These are phyloP conservation scores for Trichoderma aggressivum DNA, from an alignment of 2,329 filamentous ascomycete species.

Conservation along the genomic window DNA sequence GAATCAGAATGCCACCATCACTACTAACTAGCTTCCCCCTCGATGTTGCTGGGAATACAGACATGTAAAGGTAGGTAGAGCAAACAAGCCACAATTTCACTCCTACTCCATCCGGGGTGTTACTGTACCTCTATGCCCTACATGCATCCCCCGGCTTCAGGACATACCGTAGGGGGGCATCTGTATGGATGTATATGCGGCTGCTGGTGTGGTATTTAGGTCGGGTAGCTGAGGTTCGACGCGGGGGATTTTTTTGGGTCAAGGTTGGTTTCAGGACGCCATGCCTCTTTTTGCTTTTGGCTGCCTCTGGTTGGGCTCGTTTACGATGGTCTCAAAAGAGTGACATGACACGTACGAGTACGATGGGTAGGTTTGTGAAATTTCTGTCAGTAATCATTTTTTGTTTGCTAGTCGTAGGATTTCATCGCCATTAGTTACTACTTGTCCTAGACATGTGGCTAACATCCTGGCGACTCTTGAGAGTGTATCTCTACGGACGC, in stretches of 20 bases:
- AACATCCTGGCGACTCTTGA: neutral
- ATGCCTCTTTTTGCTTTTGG: neutral
- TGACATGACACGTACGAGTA: too few relatives aligned
- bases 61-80: too few relatives aligned
- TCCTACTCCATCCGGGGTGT: conserved; percentile 1
- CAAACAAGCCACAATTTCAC: neutral
- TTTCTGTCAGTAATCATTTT: neutral
- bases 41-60: neutral
- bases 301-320: neutral
- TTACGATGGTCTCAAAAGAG: neutral
- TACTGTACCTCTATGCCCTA: neutral
- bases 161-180: neutral
- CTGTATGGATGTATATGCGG: neutral
- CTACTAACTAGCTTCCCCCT: neutral
- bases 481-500: neutral
- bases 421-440: neutral
- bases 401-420: neutral
- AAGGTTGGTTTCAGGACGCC: neutral
- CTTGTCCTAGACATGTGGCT: neutral
- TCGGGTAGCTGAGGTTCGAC: neutral
- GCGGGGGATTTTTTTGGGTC: neutral
- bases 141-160: neutral
- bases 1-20: neutral
- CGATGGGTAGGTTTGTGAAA: too few relatives aligned
- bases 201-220: neutral